Evolutionary conservation across 1,284 basidiomycete species (phyloP), one percentile per base, ranked within the genome.

Genomic region (Trichosporon inkin): DNA sequence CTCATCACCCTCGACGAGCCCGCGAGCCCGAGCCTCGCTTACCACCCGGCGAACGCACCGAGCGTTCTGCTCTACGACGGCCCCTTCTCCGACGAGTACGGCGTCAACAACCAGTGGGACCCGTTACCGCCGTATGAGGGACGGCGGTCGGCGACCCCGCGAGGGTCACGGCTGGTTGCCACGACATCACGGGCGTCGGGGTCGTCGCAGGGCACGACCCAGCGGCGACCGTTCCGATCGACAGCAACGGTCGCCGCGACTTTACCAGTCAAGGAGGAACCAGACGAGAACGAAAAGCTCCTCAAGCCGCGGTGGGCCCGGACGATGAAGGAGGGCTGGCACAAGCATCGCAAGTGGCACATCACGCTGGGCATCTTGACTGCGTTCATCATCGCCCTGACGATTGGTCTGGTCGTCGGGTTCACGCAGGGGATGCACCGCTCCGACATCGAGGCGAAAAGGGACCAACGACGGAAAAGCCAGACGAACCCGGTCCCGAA

Each of bases 41-140:
- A 61, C 53, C 56, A 61, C 35, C 39, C 55, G 14, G 44, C 44
- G 20, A n/a, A 32, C 57, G 39, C 58, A 58, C 40, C 61, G 3
- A 57, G 51, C 51, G 62, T 57, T 13, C 39, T 52, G 14, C 37
- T 54, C 40, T 54, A 49, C 44, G 34, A 24, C 35, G 49, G 60
- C 17, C 66, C 65, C 2, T 70, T 63, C 36, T 49, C 56, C 1
- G 68, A 68, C 40, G 64, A 66, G 28, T 57, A 61, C 19, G 61
- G 60, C 4, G 28, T 61, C 17, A 68, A 65, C 62, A 61, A 49
- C 44, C 44, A 49, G 44, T 49, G 58, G 22, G 74, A 77, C 47
- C 59, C 62, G 1, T 60, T 75, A 20, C 75, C 75, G n/a, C 74
- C 75, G 0, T 77, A 77, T 38, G 71, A 71, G 49, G 53, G 63